Evolutionary conservation across 164 flowering plant genomes (phyloP), one percentile per base, ranked within the genome.

Genomic region (Euptelea pleiosperma): DNA sequence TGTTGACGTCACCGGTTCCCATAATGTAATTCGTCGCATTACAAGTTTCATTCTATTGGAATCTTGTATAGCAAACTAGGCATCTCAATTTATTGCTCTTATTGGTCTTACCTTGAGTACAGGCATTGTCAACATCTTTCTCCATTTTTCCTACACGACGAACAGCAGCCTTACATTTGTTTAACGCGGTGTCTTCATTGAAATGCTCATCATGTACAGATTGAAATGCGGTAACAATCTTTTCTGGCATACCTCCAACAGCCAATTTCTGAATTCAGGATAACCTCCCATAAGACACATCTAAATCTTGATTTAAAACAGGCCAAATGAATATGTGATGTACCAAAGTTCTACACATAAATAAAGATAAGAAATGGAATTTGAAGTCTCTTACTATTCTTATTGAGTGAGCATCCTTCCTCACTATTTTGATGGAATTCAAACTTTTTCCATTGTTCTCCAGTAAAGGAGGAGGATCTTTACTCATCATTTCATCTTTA

Each of bases 221-320:
- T 60, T 84, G 82, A 69, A 76, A 82, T 24, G 85, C 83, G 41
- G 79, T 73, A 25, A 82, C 5, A 12, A 84, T 77, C 53, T 79
- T 84, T 58, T 84, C 90, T 9, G 84, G 83, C 49, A 73, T 39
- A 62, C 73, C 78, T 52, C 90, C 90, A 70, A 79, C 78, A 56
- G 83, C 73, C 65, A 82, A 61, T 80, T 84, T 84, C 87, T 84
- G 80, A 62, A 49, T 33, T 50, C 16, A 56, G 50, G 34, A 66
- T 34, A n/a, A 39, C 37, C 35, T 49, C 26, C 22, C 16, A 28
- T 5, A 18, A 37, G 9, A 48, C 21, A 37, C 26, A 22, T 18
- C 1, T 46, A 14, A 43, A 56, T 37, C 40, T 36, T 14, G 11
- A 39, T 39, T 11, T 39, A 39, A 39, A 39, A 39, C 42, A 14